Conservation (phyloP, 768 basidiomycete species). For the Russula sp. region DNA sequence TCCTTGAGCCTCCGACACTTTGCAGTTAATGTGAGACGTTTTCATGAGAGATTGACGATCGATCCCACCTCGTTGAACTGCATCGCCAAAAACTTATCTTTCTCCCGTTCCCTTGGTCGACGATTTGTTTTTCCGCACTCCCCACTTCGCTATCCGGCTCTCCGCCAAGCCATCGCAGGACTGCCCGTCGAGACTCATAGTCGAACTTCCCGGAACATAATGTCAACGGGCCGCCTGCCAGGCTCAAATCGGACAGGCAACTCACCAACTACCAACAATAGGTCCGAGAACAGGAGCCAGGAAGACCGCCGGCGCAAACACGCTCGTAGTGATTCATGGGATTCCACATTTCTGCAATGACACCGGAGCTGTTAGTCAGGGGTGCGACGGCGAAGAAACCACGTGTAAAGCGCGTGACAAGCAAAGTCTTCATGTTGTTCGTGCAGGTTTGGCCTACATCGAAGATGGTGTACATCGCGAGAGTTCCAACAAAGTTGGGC, state of each 20-base stretch:
- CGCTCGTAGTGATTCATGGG: constrained; percentile 28
- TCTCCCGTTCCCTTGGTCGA: no score
- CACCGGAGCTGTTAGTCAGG: constrained; percentile 30
- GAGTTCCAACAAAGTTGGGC: constrained; percentile 21
- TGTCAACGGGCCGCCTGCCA: background rate
- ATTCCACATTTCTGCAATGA: constrained; percentile 35
- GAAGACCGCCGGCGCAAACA: constrained; percentile 30
- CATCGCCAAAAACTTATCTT: no score
- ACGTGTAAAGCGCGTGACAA: constrained; percentile 32
- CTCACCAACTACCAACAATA: constrained; percentile 31
- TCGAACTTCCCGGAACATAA: background rate
- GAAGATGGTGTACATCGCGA: constrained; percentile 14
- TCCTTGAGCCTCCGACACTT: no score
- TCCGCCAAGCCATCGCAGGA: no score
- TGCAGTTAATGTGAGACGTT: no score
- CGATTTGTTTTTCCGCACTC: no score
- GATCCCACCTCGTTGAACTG: no score
- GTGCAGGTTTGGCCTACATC: constrained; percentile 23
- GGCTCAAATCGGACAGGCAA: background rate
- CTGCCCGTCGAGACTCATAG: no score
- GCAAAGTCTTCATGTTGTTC: constrained; percentile 27
- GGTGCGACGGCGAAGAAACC: constrained; percentile 33
- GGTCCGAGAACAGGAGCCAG: constrained; percentile 34
- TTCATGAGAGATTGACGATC: no score
- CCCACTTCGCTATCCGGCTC: no score